These are phyloP conservation scores for Ascochyta clinopodiicola DNA, from an alignment of 2,329 filamentous ascomycete genomes.

Conservation along the genomic window DNA sequence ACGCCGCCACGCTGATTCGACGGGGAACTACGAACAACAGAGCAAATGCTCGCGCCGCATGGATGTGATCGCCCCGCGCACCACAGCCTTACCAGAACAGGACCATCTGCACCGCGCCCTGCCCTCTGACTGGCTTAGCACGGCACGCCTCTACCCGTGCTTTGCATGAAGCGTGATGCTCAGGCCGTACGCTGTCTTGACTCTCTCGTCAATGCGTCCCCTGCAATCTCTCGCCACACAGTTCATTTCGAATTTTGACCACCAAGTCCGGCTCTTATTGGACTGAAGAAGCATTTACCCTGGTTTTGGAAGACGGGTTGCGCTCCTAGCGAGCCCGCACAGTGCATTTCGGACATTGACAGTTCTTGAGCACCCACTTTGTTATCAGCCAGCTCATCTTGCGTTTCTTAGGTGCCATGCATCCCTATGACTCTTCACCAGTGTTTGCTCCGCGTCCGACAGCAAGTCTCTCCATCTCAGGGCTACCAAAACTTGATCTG, in stretches of 20 bases:
- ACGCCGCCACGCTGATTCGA: constrained; percentile 40
- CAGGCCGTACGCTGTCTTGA: constrained; percentile 31
- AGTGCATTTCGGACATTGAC: constrained; percentile 34
- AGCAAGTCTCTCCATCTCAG: constrained; percentile 6
- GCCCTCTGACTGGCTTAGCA: constrained; percentile 37
- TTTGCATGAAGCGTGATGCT: constrained; percentile 41
- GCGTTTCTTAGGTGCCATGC: constrained; percentile 38
- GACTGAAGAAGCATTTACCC: constrained; percentile 29
- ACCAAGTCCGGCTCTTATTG: constrained; percentile 35
- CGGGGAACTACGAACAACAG: constrained; percentile 38
- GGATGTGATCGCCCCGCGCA: constrained; percentile 40
- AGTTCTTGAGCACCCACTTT: constrained; percentile 32
- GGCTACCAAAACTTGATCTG: constrained; percentile 4
- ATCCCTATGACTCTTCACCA: constrained; percentile 38
- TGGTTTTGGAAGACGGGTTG: constrained; percentile 23
- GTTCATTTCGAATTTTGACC: constrained; percentile 45
- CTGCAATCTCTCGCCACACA: constrained; percentile 46
- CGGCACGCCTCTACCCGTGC: constrained; percentile 42
- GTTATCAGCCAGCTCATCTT: constrained; percentile 49
- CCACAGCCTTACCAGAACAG: constrained; percentile 33
- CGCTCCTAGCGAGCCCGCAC: constrained; percentile 39
- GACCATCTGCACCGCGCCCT: constrained; percentile 32
- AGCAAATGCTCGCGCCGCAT: constrained; percentile 37
- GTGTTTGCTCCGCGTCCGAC: constrained; percentile 39
- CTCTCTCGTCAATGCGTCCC: constrained; percentile 38